Conservation (phyloP, 2,329 filamentous ascomycete genomes). For the Cylindrodendrum hubeiense region DNA sequence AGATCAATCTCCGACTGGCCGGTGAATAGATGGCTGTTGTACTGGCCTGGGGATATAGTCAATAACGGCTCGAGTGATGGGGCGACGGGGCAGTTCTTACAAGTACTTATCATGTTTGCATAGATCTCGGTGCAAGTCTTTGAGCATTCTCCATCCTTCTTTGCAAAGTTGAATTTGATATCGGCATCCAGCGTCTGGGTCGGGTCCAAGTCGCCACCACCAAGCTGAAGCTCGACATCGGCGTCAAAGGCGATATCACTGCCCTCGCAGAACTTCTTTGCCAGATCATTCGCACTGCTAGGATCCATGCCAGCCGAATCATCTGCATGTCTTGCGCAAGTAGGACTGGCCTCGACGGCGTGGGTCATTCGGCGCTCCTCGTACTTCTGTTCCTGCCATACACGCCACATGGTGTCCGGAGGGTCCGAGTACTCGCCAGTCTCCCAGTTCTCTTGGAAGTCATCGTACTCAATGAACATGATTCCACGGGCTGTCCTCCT, state of each 20-base stretch:
- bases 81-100: slow-evolving; percentile 2
- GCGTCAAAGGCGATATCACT: slow-evolving; percentile 2
- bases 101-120: slow-evolving; percentile 1
- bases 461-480: slow-evolving; percentile 13
- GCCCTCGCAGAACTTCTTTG: slow-evolving; percentile 5
- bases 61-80: neutral
- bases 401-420: slow-evolving; percentile 7
- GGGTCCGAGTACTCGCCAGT: neutral
- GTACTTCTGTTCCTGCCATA: slow-evolving; percentile 14
- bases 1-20: neutral
- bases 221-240: slow-evolving; percentile 22
- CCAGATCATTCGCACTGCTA: neutral
- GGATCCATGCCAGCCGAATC: slow-evolving; percentile 8
- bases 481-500: slow-evolving; percentile 9
- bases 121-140: slow-evolving; percentile 18
- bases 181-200: slow-evolving; percentile 11
- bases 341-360: neutral
- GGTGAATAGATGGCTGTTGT: slow-evolving; percentile 2
- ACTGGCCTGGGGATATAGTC: neutral
- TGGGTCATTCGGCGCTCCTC: slow-evolving; percentile 7
- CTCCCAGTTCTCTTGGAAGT: slow-evolving; percentile 5
- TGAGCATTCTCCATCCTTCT: slow-evolving; percentile 15
- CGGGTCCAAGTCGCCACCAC: slow-evolving; percentile 22
- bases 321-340: neutral
- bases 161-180: slow-evolving; percentile 23